Conservation (phyloP, 1,139 yeast genomes). For the Zygosaccharomyces sapae region DNA sequence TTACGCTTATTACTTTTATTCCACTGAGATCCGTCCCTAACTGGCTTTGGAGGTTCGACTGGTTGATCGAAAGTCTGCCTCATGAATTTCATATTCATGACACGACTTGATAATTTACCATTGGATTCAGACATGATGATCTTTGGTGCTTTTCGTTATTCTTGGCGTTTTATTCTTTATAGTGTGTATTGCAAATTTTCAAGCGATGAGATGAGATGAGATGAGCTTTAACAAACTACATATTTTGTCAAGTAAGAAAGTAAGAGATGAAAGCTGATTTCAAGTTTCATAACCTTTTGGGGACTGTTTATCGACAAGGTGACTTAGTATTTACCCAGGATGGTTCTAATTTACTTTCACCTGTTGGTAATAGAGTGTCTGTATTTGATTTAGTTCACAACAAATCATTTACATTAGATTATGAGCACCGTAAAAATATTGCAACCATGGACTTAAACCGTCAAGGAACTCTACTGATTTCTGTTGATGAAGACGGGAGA, state of each 20-base stretch:
- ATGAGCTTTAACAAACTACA: conserved; percentile 7
- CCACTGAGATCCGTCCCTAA: conserved; percentile 44
- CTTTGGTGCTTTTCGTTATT: conserved; percentile 4
- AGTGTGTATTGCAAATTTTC: conserved; percentile 14
- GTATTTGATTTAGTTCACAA: conserved; percentile 83
- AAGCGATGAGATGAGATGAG: conserved; percentile 27
- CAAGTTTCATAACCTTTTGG: conserved; percentile 78
- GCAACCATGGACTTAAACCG: conserved; percentile 74
- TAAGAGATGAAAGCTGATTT: conserved; percentile 49
- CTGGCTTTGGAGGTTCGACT: conserved; percentile 39
- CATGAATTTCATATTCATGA: conserved; percentile 50
- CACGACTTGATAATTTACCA: conserved; percentile 35
- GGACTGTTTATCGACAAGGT: conserved; percentile 92
- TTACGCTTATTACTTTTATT: conserved; percentile 8
- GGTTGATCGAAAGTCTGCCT: conserved; percentile 34
- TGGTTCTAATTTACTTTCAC: conserved; percentile 78
- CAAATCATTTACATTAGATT: conserved; percentile 82
- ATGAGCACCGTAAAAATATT: conserved; percentile 87
- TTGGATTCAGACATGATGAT: conserved; percentile 19
- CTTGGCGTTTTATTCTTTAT: conserved; percentile 1
- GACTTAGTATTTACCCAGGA: conserved; percentile 83
- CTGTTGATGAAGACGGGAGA: conserved; percentile 89
- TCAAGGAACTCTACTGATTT: conserved; percentile 71
- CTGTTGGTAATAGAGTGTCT: conserved; percentile 91
- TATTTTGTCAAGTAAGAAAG: not conserved